phyloP scores from a whole-genome alignment of 2,329 filamentous ascomycete species.

The Scedosporium dehoogii region DNA sequence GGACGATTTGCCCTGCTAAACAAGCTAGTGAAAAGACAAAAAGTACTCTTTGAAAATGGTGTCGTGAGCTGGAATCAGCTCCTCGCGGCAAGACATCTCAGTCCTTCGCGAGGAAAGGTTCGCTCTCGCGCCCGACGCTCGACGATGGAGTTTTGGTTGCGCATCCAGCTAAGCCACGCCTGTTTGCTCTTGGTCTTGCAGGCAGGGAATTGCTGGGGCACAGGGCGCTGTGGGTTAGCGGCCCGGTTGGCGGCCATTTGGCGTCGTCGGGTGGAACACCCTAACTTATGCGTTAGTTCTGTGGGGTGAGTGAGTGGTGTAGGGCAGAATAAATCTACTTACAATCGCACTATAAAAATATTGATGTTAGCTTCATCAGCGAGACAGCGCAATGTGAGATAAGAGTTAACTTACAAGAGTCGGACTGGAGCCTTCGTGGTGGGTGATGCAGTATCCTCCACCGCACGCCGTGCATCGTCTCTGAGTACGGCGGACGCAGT shows the following conservation, averaged over 20 bases:
- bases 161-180: slow-evolving; percentile 11
- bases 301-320: neutral
- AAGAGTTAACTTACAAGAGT: slow-evolving; percentile 38
- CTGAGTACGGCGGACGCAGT: slow-evolving; percentile 65
- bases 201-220: neutral
- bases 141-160: slow-evolving; percentile 8
- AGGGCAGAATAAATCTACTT: slow-evolving; percentile 8
- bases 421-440: slow-evolving; percentile 73
- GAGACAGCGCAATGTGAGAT: slow-evolving; percentile 22
- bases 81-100: slow-evolving; percentile 4
- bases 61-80: neutral
- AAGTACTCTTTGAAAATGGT: no score
- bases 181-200: slow-evolving; percentile 6
- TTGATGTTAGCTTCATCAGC: slow-evolving; percentile 28
- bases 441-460: slow-evolving; percentile 72
- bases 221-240: neutral
- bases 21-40: no score
- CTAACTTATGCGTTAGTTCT: slow-evolving; percentile 1
- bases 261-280: slow-evolving; percentile 4
- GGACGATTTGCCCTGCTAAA: no score
- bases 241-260: neutral
- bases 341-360: slow-evolving; percentile 12
- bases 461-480: slow-evolving; percentile 62
- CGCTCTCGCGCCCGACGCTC: slow-evolving; percentile 3
- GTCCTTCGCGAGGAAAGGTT: slow-evolving; percentile 1